Evolutionary conservation across 345 rosid genomes (phyloP), one percentile per base, ranked within the genome.

Genomic region (Leavenworthia alabamica): DNA sequence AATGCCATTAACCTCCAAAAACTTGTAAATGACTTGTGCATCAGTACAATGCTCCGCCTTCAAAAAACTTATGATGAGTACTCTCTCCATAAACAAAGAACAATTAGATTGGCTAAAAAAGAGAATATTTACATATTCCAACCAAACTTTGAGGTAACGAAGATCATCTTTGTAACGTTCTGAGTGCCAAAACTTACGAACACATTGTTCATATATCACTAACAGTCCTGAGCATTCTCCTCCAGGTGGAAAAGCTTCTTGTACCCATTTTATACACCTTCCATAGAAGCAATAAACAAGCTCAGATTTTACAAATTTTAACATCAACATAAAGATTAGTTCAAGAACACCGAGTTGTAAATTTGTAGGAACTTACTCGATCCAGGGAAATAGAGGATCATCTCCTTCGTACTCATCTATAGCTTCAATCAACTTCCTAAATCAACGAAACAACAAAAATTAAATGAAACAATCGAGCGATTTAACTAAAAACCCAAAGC

Each of bases 231-330:
- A 89, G 76, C 66, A 76, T 42, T 89, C 94, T 12, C 98, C 98
- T 9, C 86, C 89, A 0, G 85, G 77, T 4, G 98, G 95, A 65
- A 89, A 92, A 47, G 89, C 77, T 73, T 92, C 96, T 43, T 89
- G 99, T 41, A 92, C 86, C 97, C 97, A 93, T 73, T 86, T 89
- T 9, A 93, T 87, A 43, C 94, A 89, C 75, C 99, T 91, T 71
- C 39, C 51, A 22, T 9, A 39, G 0, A 13, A 48, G 4, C 33
- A 16, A 16, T 9, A 7, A 13, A 20, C 27, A 16, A 27, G 43
- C 67, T 37, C 27, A 63, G 8, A n/a, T 7, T 36, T 41, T 32
- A 26, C 3, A 56, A 7, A 23, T 40, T 41, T 2, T 9, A 32
- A 33, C 40, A 36, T 36, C 39, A 63, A 1, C 43, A 42, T 42